Conservation (phyloP, 768 basidiomycete species). For the Multifurca ochricompacta region DNA sequence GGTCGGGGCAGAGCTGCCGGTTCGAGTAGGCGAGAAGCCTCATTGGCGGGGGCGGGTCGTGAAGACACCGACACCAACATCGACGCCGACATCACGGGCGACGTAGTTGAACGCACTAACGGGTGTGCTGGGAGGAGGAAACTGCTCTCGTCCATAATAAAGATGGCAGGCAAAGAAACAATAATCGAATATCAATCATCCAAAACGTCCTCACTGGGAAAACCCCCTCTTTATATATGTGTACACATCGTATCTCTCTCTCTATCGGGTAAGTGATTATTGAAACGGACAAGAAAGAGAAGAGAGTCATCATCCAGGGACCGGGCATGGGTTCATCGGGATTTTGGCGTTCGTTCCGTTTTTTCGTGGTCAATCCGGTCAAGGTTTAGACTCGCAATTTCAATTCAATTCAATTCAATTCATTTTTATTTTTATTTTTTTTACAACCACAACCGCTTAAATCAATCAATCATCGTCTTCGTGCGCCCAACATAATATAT, state of each 20-base stretch:
- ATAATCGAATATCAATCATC: not conserved
- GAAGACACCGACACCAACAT: not conserved
- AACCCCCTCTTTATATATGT: not conserved
- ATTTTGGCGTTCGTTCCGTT: no score
- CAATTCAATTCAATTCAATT: no score
- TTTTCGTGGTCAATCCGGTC: no score
- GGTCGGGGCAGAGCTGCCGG: conserved; percentile 11
- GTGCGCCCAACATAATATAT: conserved; percentile 9
- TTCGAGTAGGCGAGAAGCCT: conserved; percentile 11
- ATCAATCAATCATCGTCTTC: not conserved
- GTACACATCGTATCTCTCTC: no score
- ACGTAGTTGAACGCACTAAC: not conserved
- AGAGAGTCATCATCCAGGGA: no score
- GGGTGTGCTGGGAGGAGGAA: not conserved
- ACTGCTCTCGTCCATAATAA: conserved; percentile 2
- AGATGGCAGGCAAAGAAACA: no score
- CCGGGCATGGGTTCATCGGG: no score
- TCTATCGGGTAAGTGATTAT: no score
- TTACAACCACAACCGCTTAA: not conserved
- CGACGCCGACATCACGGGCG: no score
- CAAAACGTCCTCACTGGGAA: not conserved
- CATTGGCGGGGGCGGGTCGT: not conserved
- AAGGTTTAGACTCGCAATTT: no score
- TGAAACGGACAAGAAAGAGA: no score
- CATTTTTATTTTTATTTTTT: not conserved